Evolutionary conservation across 345 rosid genomes (phyloP).

Genomic region (Moringa oleifera): DNA sequence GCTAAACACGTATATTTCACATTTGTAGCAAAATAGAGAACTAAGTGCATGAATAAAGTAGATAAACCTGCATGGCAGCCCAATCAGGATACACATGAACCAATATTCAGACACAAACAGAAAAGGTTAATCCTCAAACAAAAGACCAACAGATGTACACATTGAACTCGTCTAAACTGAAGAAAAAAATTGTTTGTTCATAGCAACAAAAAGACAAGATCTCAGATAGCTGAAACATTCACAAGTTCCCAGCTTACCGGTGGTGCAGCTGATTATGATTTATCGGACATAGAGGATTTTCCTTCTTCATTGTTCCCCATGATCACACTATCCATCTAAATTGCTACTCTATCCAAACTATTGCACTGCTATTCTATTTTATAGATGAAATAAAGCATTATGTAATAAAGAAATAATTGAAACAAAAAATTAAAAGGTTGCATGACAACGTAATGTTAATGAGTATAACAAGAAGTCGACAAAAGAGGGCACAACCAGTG

Average conservation of each 20-base stretch:
- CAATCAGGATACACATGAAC: slow-evolving; percentile 78
- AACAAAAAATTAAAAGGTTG: too few species aligned
- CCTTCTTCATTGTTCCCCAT: slow-evolving; percentile 84
- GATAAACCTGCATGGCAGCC: slow-evolving; percentile 88
- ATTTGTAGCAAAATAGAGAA: neutral
- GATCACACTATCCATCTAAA: slow-evolving; percentile 25
- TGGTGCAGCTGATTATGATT: slow-evolving; percentile 53
- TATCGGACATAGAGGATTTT: slow-evolving; percentile 55
- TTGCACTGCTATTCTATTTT: too few species aligned
- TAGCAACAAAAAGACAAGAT: neutral
- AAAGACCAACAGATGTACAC: too few species aligned
- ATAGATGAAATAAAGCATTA: too few species aligned
- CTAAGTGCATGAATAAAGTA: slow-evolving; percentile 14
- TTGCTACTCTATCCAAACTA: too few species aligned
- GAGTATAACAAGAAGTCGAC: too few species aligned
- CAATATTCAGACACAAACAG: slow-evolving; percentile 18
- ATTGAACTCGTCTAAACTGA: neutral
- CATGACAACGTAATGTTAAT: too few species aligned
- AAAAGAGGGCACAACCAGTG: too few species aligned
- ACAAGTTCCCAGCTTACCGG: slow-evolving; percentile 36
- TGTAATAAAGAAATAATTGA: too few species aligned
- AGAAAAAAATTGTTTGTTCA: slow-evolving; percentile 7
- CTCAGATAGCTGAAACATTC: slow-evolving; percentile 1
- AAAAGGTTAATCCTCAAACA: neutral
- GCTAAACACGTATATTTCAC: neutral